Evolutionary conservation across 352 stramenopile species (phyloP).

Genomic region (Phytophthora sansomeana): DNA sequence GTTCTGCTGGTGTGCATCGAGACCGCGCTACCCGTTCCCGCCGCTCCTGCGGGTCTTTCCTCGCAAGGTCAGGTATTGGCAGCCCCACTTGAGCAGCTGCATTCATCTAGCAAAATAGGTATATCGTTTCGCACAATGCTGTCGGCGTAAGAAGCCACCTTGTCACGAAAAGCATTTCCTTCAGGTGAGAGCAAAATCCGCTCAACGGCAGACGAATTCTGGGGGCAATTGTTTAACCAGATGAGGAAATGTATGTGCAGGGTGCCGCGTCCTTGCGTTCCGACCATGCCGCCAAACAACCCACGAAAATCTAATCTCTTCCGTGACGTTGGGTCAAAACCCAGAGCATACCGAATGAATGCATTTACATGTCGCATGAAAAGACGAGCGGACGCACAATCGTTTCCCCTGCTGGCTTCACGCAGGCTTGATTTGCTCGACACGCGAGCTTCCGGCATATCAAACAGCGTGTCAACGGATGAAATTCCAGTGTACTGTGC

Average conservation of each 20-base stretch:
- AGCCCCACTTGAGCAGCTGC: not conserved
- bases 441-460: not conserved
- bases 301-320: not conserved
- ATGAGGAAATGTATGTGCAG: slow-evolving; percentile 18
- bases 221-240: slow-evolving; percentile 2
- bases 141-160: not conserved
- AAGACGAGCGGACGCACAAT: not conserved
- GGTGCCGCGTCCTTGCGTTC: not conserved
- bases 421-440: not conserved
- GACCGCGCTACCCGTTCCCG: not conserved
- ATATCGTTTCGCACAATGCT: slow-evolving; percentile 1
- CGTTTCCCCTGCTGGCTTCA: not conserved
- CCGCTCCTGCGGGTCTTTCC: slow-evolving; percentile 1
- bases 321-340: not conserved
- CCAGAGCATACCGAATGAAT: not conserved
- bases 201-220: slow-evolving; percentile 1
- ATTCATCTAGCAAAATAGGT: not conserved
- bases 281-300: not conserved
- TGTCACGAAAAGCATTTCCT: slow-evolving; percentile 1
- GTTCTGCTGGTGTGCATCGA: not conserved
- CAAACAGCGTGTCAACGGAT: not conserved
- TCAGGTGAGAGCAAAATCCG: not conserved
- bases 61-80: not conserved
- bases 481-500: not conserved
- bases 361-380: slow-evolving; percentile 8